phyloP scores from a whole-genome alignment of 1,139 yeast genomes.

The Debaryomyces sp. region DNA sequence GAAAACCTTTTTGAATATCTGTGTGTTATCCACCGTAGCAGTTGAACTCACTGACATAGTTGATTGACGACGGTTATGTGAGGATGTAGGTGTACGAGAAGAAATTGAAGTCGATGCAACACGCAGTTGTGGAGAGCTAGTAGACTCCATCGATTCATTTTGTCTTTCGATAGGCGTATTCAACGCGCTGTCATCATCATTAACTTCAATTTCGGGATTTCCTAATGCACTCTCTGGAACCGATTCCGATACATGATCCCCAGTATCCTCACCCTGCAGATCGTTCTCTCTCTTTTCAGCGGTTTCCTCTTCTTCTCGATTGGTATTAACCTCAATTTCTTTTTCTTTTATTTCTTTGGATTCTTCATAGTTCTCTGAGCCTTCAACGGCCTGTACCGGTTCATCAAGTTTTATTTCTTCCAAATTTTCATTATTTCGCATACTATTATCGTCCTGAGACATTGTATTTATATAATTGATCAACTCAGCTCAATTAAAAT shows the following conservation, averaged over 20 bases:
- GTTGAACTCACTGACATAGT: constrained; percentile 23
- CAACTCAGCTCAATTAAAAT: neutral
- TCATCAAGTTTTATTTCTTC: constrained; percentile 5
- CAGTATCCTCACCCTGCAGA: neutral
- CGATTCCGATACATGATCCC: neutral
- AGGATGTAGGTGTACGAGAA: constrained; percentile 1
- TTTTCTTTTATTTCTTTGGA: constrained; percentile 1
- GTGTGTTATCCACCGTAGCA: constrained; percentile 39
- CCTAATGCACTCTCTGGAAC: neutral
- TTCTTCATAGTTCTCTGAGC: constrained; percentile 5
- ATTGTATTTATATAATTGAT: constrained; percentile 4
- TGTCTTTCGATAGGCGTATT: neutral
- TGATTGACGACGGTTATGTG: constrained; percentile 24
- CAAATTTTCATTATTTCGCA: neutral
- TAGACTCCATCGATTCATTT: neutral
- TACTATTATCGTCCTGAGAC: constrained; percentile 6
- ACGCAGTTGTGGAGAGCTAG: constrained; percentile 3
- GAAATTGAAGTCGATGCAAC: constrained; percentile 5
- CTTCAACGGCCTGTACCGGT: neutral
- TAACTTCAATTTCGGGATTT: constrained; percentile 6
- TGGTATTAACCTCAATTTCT: neutral
- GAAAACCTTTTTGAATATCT: constrained; percentile 43
- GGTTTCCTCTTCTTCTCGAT: neutral
- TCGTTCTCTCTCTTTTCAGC: neutral
- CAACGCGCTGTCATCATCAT: constrained; percentile 2